Evolutionary conservation across 352 stramenopile genomes (phyloP), one percentile per base, ranked within the genome.

Genomic region (Phytophthora hybrid): DNA sequence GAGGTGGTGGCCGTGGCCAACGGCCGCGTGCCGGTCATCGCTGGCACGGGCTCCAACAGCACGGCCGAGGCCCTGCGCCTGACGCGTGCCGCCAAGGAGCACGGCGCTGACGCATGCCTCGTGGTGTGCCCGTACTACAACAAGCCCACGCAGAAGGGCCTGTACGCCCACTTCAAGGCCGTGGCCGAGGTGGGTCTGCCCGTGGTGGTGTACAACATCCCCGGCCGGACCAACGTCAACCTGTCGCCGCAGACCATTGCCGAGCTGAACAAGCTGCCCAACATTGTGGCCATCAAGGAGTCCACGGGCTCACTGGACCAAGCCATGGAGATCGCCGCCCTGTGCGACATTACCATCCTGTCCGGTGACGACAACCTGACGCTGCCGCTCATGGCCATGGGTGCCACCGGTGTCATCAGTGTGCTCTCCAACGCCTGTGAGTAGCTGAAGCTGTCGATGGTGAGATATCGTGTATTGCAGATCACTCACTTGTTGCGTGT

Each of bases 41-140:
- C 95, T 21, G 97, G 97, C 62, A 99, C 96, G 54, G 98, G 98
- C 62, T 99, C 97, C 56, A 99, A 98, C 89, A 97, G 85, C 81
- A 98, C 93, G 10, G 76, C 68, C 9, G 92, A 96, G 63, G 91
- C 91, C 21, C 76, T 98, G 77, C 90, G 90, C n/a, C 61, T 97
- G 63, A 98, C 92, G 21, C 80, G 86, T 37, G 88, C 89, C 19
- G 95, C 97, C 39, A 98, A 98, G 66, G 93, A 99, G 62, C 85
- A 91, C 21, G 97, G 97, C 16, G 95, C 91, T 57, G 97, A 99
- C 80, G 97, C 96, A 31, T 97, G 87, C 55, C 84, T 99, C 2
- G 88, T 99, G 34, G 97, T 99, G 5, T 99, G 96, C 67, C 98
- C 98, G 56, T 99, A 99, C 84, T 99, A 99, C 86, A 98, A 99